Percentiles rank a stretch among this genome's conserved stretches.
Evolutionary conservation across 164 flowering plant species (phyloP).

Genomic region (Berberis vulgaris): DNA sequence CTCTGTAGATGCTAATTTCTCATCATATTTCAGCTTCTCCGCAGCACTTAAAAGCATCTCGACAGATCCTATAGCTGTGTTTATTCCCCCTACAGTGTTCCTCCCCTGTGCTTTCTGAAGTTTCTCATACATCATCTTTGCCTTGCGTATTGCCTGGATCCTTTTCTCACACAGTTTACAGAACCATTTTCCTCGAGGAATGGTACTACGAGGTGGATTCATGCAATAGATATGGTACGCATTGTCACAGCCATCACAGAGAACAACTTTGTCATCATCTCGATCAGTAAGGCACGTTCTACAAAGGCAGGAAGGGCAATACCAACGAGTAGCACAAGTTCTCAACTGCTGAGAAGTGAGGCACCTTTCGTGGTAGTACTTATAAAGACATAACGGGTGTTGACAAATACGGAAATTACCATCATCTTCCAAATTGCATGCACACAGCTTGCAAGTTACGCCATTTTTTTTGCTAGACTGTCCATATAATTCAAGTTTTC

Average conservation of each 20-base stretch:
- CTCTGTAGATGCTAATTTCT: background rate
- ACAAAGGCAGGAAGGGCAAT: slow-evolving; percentile 93
- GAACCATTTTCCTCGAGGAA: slow-evolving; percentile 79
- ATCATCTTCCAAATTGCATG: slow-evolving; percentile 20
- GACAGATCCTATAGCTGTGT: slow-evolving; percentile 20
- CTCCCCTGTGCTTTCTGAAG: slow-evolving; percentile 10
- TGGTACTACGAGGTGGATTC: slow-evolving; percentile 42
- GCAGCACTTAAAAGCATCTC: slow-evolving; percentile 74
- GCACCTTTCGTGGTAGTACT: slow-evolving; percentile 62
- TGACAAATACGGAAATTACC: slow-evolving; percentile 36
- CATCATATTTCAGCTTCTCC: slow-evolving; percentile 45
- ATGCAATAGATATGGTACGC: slow-evolving; percentile 82
- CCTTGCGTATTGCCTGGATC: slow-evolving; percentile 29
- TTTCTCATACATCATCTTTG: slow-evolving; percentile 30
- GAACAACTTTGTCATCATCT: slow-evolving; percentile 66
- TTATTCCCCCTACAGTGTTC: slow-evolving; percentile 8
- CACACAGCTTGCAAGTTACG: slow-evolving; percentile 46
- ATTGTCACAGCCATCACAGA: slow-evolving; percentile 60
- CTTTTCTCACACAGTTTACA: slow-evolving; percentile 51
- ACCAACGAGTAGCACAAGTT: slow-evolving; percentile 50
- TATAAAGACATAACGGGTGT: slow-evolving; percentile 43
- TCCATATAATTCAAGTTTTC: background rate
- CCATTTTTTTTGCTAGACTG: slow-evolving; percentile 5
- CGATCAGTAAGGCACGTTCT: slow-evolving; percentile 58
- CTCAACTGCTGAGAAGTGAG: slow-evolving; percentile 39